These are phyloP conservation scores for Plasmodium gonderi DNA, from an alignment of 169 alveolate species.

Conservation along the genomic window DNA sequence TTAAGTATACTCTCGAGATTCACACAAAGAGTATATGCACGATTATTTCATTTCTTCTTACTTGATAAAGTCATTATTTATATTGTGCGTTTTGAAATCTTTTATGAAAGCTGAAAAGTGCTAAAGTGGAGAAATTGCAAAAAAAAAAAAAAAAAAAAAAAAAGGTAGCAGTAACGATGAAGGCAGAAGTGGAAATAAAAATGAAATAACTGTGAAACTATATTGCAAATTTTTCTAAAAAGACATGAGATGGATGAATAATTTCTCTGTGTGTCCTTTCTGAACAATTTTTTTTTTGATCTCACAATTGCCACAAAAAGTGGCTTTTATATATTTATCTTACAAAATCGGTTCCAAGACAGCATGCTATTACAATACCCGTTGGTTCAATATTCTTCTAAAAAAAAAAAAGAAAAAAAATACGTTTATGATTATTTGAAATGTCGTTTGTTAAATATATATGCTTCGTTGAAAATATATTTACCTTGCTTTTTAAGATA, in stretches of 20 bases:
- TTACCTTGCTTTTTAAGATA: conserved; percentile 33
- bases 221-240: background rate
- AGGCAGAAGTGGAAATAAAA: background rate
- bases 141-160: no score
- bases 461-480: background rate
- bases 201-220: no score
- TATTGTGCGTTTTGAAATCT: conserved; percentile 44
- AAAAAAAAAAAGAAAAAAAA: conserved; percentile 1
- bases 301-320: background rate
- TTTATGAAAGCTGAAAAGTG: conserved; percentile 50
- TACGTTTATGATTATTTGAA: background rate
- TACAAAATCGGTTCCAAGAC: conserved; percentile 71
- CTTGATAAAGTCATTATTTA: conserved; percentile 43
- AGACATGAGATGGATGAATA: background rate
- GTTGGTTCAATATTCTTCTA: conserved; percentile 46
- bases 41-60: background rate
- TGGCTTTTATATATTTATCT: background rate
- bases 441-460: background rate
- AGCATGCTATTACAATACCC: conserved; percentile 53
- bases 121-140: background rate
- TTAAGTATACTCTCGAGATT: background rate
- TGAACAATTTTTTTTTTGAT: background rate
- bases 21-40: background rate
- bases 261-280: background rate
- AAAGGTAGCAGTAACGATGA: background rate